These are phyloP conservation scores for Auricularia sp. DNA, from an alignment of 768 basidiomycete genomes.

Conservation along the genomic window DNA sequence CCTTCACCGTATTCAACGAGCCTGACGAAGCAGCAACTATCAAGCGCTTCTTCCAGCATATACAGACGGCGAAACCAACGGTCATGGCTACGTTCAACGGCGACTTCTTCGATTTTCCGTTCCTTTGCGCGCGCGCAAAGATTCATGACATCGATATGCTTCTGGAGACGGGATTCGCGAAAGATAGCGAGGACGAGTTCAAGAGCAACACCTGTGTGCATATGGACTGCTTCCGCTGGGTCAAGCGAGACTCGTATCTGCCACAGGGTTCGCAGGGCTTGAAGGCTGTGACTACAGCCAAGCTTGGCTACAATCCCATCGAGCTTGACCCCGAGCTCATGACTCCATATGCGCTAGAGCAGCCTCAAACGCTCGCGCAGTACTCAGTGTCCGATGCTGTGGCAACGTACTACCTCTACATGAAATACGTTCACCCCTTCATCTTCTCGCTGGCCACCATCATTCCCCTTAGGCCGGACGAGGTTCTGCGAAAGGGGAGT, in stretches of 20 bases:
- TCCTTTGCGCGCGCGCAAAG: slow-evolving; percentile 76
- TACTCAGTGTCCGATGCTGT: slow-evolving; percentile 99
- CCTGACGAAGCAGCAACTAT: slow-evolving; percentile 80
- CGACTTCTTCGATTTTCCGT: slow-evolving; percentile 98
- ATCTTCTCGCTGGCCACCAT: slow-evolving; percentile 99
- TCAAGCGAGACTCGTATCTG: slow-evolving; percentile 95
- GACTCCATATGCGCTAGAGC: slow-evolving; percentile 99
- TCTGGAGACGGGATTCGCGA: slow-evolving; percentile 83
- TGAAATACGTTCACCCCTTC: slow-evolving; percentile 99
- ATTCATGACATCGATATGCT: slow-evolving; percentile 95
- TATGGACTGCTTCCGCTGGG: slow-evolving; percentile 99
- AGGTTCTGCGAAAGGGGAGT: slow-evolving; percentile 89
- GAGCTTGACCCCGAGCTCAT: slow-evolving; percentile 97
- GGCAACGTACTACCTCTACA: slow-evolving; percentile 99
- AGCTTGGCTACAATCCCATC: slow-evolving; percentile 92
- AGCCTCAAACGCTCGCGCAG: slow-evolving; percentile 87
- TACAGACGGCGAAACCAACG: slow-evolving; percentile 87
- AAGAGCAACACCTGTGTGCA: slow-evolving; percentile 88
- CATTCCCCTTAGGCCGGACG: slow-evolving; percentile 92
- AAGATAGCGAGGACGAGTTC: slow-evolving; percentile 89
- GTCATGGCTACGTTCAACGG: slow-evolving; percentile 99
- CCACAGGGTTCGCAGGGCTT: slow-evolving; percentile 97
- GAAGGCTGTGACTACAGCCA: slow-evolving; percentile 94
- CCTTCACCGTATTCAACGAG: slow-evolving; percentile 93
- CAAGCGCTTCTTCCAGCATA: slow-evolving; percentile 83